Conservation (phyloP, 1,139 yeast species). For the Nakaseomyces uthaithaninus region DNA sequence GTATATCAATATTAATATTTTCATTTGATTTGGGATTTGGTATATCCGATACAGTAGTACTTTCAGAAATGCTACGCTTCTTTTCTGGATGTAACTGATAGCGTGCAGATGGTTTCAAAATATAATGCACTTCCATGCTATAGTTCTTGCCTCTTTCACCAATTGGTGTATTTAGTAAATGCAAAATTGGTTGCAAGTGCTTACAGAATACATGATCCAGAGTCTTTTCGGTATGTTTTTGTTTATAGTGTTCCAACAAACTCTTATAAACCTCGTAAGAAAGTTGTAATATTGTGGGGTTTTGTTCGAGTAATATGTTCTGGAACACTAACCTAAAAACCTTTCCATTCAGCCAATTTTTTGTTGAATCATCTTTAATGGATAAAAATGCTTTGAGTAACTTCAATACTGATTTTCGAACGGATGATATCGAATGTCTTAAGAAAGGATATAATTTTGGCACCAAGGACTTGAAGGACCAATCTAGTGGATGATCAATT, state of each 20-base stretch:
- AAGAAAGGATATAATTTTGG: constrained; percentile 89
- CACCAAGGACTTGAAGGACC: constrained; percentile 65
- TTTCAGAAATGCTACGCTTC: constrained; percentile 28
- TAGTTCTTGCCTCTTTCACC: constrained; percentile 88
- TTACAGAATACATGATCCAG: constrained; percentile 44
- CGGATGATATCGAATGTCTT: constrained; percentile 89
- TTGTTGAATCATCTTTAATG: constrained; percentile 55
- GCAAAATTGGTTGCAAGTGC: constrained; percentile 56
- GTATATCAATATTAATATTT: constrained; percentile 82
- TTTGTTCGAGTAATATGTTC: constrained; percentile 83
- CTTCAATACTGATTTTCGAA: constrained; percentile 78
- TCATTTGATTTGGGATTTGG: constrained; percentile 51
- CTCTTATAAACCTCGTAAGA: constrained; percentile 57
- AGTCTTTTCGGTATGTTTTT: constrained; percentile 33
- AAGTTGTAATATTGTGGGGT: constrained; percentile 56
- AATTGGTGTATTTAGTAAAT: constrained; percentile 82
- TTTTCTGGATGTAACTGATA: constrained; percentile 29
- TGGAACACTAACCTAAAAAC: constrained; percentile 73
- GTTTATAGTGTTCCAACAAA: constrained; percentile 43
- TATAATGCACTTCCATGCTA: constrained; percentile 65
- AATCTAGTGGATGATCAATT: constrained; percentile 35
- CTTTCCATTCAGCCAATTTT: constrained; percentile 72
- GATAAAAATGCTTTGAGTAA: constrained; percentile 72
- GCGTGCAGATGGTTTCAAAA: constrained; percentile 63
- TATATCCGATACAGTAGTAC: constrained; percentile 25